Base-by-base conservation (phyloP, 2,329 filamentous ascomycete genomes). In the Fusarium proliferatum region DNA sequence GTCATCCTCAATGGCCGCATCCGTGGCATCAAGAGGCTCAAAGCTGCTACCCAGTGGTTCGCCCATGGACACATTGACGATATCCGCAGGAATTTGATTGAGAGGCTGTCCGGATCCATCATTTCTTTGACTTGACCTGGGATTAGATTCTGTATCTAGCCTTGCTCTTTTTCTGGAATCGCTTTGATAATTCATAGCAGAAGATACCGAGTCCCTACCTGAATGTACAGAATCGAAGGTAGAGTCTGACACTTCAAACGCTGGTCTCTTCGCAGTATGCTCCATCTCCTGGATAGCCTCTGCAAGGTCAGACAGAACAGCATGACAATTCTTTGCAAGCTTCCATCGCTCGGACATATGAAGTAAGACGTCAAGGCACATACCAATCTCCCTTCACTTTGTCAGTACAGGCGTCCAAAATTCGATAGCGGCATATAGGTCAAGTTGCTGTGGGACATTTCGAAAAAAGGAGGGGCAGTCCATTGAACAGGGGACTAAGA, bases 261-360 rank as follows among this genome's bases (percentile, higher is more conserved):
- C 15, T 4, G 10, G n/a, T 26, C 49, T 38, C 30, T 23, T 52
- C 8, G 10, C 11, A 19, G n/a, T 43, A 23, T 23, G 4, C 30
- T 19, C n/a, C 33, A 12, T 38, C 10, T 19, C 49, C 5, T 52
- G 9, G 12, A 52, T 26, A 21, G 33, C n/a, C 6, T 33, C n/a
- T 19, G n/a, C 4, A 15, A 52, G 49, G 12, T 38, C 49, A 1
- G 30, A 38, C 4, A 52, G 49, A 19, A 52, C 49, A 17, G n/a
- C 12, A 4, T 52, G 33, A 7, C 49, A 52, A 36, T 52, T 52
- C 33, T 38, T 52, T 12, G 49, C 49, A 19, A 36, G 30, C 8
- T 52, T 52, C 49, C 49, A 52, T 36, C 33, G 49, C 33, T 52
- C n/a, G 5, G 49, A 52, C 49, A 52, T 52, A 19, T 33, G 15